A percentile compares a stretch with the other conserved stretches of the same genome.
Evolutionary conservation across 2,329 filamentous ascomycete genomes (phyloP).

Genomic region (Thermomyces lanuginosus): DNA sequence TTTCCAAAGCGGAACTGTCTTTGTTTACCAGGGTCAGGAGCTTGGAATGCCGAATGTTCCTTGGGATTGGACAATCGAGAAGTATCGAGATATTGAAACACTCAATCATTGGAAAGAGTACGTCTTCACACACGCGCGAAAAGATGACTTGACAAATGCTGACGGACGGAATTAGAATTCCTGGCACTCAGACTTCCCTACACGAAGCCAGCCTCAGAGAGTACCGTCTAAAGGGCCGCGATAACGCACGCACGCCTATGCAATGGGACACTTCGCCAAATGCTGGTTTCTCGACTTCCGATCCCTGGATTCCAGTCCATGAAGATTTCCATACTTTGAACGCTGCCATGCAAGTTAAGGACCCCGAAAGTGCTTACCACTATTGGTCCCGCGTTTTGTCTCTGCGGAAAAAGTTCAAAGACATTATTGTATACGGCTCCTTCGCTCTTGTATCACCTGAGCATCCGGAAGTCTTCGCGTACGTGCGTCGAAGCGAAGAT

Average conservation of each 20-base stretch:
- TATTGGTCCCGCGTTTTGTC: too few species aligned
- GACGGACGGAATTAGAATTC: too few species aligned
- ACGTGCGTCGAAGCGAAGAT: conserved; percentile 1
- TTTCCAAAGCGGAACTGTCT: conserved; percentile 46
- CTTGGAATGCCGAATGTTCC: conserved; percentile 52
- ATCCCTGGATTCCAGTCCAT: conserved; percentile 51
- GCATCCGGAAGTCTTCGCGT: conserved; percentile 2
- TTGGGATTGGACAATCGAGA: conserved; percentile 40
- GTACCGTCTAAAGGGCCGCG: conserved; percentile 23
- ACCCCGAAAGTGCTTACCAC: conserved; percentile 11
- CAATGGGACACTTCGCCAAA: conserved; percentile 43
- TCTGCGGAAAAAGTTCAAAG: conserved; percentile 2
- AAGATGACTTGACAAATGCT: too few species aligned
- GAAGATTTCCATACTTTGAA: conserved; percentile 44
- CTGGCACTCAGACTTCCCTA: too few species aligned
- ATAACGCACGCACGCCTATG: conserved; percentile 51
- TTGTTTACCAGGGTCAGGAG: conserved; percentile 53
- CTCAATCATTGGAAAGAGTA: conserved; percentile 38
- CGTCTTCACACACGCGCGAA: too few species aligned
- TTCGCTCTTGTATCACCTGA: conserved; percentile 3
- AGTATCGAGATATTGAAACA: conserved; percentile 54
- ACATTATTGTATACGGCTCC: conserved; percentile 2
- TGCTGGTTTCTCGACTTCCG: conserved; percentile 43
- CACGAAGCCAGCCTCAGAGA: conserved; percentile 1
- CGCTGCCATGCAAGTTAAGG: conserved; percentile 25